A percentile compares a stretch with the other conserved stretches of the same genome.
Conservation (phyloP, 208 protist genomes). For the Novymonas esmeraldas region DNA sequence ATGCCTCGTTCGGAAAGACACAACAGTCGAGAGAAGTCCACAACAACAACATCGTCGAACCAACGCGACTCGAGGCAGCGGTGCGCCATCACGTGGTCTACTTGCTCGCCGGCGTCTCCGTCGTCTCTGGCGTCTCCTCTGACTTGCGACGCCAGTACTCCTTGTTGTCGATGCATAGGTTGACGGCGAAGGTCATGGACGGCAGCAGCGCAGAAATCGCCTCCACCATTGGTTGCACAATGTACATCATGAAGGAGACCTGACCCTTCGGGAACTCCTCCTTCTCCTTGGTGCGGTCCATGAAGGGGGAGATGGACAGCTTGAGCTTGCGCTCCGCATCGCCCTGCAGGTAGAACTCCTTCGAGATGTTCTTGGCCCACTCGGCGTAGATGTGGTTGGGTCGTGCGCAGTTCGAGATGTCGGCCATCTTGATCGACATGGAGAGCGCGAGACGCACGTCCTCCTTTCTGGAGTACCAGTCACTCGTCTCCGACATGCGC, state of each 20-base stretch:
- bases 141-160: constrained; percentile 77
- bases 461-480: constrained; percentile 80
- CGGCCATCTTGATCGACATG: constrained; percentile 95
- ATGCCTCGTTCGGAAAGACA: no score
- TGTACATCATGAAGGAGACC: constrained; percentile 93
- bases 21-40: background rate
- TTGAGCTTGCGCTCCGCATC: constrained; percentile 84
- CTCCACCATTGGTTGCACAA: constrained; percentile 91
- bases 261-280: constrained; percentile 90
- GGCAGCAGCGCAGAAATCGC: constrained; percentile 84
- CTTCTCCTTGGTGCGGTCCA: constrained; percentile 84
- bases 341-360: constrained; percentile 95
- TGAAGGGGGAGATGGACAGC: constrained; percentile 92
- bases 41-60: background rate
- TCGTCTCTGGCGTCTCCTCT: constrained; percentile 22
- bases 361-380: constrained; percentile 92
- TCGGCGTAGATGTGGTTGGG: constrained; percentile 86
- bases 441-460: constrained; percentile 88
- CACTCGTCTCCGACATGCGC: constrained; percentile 71
- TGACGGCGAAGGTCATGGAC: constrained; percentile 74
- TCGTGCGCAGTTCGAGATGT: constrained; percentile 94
- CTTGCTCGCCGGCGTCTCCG: background rate
- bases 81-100: background rate
- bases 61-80: background rate
- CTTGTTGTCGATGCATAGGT: constrained; percentile 83